Percentiles rank a stretch among this genome's conserved stretches.
Evolutionary conservation across 2,329 filamentous ascomycete species (phyloP).

Genomic region (Colletotrichum noveboracense): DNA sequence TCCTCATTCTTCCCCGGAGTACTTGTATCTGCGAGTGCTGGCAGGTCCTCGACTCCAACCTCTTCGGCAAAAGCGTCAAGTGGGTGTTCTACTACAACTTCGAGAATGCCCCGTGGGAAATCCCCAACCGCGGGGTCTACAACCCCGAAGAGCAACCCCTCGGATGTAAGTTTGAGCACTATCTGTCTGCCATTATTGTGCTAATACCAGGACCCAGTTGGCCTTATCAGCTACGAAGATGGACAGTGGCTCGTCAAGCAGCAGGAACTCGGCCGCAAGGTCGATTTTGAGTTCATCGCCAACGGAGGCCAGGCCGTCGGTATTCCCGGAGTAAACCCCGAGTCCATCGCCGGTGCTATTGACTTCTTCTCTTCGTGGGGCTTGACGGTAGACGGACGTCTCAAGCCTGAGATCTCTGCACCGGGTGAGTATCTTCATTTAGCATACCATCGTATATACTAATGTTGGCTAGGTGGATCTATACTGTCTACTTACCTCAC

Average conservation of each 20-base stretch:
- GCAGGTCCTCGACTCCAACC: not conserved
- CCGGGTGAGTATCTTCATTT: conserved; percentile 40
- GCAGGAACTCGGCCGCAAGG: not conserved
- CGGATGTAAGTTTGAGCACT: not conserved
- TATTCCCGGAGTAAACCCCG: not conserved
- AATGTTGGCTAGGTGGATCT: conserved; percentile 39
- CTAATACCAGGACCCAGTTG: not conserved
- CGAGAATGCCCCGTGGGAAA: not conserved
- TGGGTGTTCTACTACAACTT: conserved; percentile 13
- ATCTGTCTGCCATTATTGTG: not conserved
- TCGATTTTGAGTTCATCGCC: not conserved
- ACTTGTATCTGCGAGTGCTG: not conserved
- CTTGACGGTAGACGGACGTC: conserved; percentile 61
- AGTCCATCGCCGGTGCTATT: not conserved
- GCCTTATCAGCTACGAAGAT: conserved; percentile 5
- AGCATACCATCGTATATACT: rapidly evolving
- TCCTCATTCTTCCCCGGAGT: not conserved
- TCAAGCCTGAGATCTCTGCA: conserved; percentile 59
- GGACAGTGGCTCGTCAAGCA: conserved; percentile 6
- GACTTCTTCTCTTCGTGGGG: conserved; percentile 64
- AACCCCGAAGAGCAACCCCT: not conserved
- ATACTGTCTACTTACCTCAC: conserved; percentile 63
- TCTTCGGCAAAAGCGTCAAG: not conserved
- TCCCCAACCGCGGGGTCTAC: not conserved
- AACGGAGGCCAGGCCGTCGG: not conserved